These are phyloP conservation scores for Aphanoascus verrucosus DNA, from an alignment of 2,329 filamentous ascomycete species.

Conservation along the genomic window DNA sequence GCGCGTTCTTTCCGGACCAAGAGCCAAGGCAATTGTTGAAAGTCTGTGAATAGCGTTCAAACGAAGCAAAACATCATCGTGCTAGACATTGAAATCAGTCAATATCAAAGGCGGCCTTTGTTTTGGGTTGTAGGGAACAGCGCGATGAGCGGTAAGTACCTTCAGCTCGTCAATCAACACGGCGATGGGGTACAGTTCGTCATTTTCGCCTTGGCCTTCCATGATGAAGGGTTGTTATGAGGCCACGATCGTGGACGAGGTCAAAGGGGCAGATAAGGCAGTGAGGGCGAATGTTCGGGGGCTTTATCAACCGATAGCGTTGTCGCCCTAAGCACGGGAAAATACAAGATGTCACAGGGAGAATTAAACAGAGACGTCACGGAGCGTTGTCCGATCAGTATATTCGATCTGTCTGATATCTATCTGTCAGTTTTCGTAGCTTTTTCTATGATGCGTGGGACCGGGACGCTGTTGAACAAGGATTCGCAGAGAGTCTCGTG, in stretches of 20 bases:
- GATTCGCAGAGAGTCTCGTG: constrained; percentile 12
- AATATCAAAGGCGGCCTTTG: neutral
- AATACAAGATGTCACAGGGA: neutral
- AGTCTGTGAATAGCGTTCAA: constrained; percentile 97
- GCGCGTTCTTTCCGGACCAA: constrained; percentile 90
- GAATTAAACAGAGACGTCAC: constrained; percentile 10
- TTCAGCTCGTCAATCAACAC: constrained; percentile 99
- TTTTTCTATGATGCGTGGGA: constrained; percentile 4
- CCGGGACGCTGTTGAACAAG: constrained; percentile 7
- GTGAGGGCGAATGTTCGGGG: constrained; percentile 9
- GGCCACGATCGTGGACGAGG: constrained; percentile 1
- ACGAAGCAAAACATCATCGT: constrained; percentile 95
- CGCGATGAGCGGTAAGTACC: constrained; percentile 46
- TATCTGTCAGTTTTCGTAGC: constrained; percentile 10
- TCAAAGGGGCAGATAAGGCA: neutral
- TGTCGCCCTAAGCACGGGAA: neutral
- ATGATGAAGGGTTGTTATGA: constrained; percentile 47
- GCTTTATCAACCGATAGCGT: neutral
- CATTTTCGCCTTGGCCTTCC: constrained; percentile 84
- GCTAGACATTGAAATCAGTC: constrained; percentile 44
- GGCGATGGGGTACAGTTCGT: constrained; percentile 99
- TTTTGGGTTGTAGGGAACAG: neutral
- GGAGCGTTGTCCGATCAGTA: neutral
- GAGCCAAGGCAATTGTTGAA: constrained; percentile 91
- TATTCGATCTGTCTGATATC: neutral